A percentile compares a stretch with the other conserved stretches of the same genome.
Evolutionary conservation across 1,284 basidiomycete genomes (phyloP).

Genomic region (Testicularia cyperi): DNA sequence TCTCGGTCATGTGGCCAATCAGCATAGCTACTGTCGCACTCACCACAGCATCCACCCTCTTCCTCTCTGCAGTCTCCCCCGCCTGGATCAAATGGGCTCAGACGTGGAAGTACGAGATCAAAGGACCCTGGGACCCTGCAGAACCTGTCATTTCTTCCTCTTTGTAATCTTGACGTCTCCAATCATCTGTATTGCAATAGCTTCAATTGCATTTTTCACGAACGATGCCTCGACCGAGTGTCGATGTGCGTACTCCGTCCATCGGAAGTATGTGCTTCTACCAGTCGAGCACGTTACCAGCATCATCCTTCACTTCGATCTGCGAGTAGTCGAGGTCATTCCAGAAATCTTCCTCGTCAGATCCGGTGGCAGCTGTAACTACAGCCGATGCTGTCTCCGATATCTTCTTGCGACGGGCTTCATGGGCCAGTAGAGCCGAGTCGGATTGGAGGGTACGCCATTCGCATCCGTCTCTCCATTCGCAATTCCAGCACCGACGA

Average conservation of each 20-base stretch:
- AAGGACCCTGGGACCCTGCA: conserved; percentile 51
- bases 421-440: neutral
- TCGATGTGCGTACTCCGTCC: too few species aligned
- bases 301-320: conserved; percentile 7
- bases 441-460: conserved; percentile 33
- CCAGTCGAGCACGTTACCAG: conserved; percentile 21
- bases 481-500: conserved; percentile 45
- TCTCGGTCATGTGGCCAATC: neutral
- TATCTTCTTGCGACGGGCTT: neutral
- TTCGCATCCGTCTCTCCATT: conserved; percentile 51
- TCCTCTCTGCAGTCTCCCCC: conserved; percentile 35
- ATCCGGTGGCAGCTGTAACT: neutral
- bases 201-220: too few species aligned
- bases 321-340: conserved; percentile 10
- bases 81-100: conserved; percentile 47
- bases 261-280: too few species aligned
- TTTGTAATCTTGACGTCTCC: too few species aligned
- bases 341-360: conserved; percentile 22
- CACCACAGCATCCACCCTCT: conserved; percentile 9
- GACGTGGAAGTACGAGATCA: conserved; percentile 45
- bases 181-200: too few species aligned
- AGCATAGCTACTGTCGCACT: neutral
- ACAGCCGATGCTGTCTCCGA: neutral
- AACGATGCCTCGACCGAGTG: too few species aligned
- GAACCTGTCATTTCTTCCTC: conserved; percentile 12